These are phyloP conservation scores for Monosporascus ibericus DNA, from an alignment of 2,329 filamentous ascomycete species.

Conservation along the genomic window DNA sequence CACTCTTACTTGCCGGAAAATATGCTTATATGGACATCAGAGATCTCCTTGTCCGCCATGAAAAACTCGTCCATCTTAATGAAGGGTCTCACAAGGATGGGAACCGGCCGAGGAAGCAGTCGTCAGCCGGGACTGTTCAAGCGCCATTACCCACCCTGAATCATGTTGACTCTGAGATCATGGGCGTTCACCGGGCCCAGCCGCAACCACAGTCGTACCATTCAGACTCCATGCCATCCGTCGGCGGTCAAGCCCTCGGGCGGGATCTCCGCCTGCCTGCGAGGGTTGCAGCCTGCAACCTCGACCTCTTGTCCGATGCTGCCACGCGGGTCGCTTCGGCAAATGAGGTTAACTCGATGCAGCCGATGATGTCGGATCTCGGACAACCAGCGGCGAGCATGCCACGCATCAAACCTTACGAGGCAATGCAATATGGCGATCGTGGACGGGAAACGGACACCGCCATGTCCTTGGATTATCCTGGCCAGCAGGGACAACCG, in stretches of 20 bases:
- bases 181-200: conserved; percentile 34
- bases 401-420: conserved; percentile 42
- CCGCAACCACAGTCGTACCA: conserved; percentile 32
- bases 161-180: conserved; percentile 40
- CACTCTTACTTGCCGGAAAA: conserved; percentile 17
- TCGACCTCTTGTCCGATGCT: conserved; percentile 55
- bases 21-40: conserved; percentile 58
- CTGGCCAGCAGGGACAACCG: conserved; percentile 32
- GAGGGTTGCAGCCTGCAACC: conserved; percentile 45
- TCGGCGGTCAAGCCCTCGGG: conserved; percentile 33
- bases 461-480: conserved; percentile 34
- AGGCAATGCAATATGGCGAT: conserved; percentile 42
- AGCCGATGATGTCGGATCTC: conserved; percentile 42
- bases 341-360: conserved; percentile 48
- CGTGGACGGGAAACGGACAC: conserved; percentile 40
- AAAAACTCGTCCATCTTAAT: conserved; percentile 59
- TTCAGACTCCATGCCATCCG: conserved; percentile 32
- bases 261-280: conserved; percentile 41
- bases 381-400: conserved; percentile 34
- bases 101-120: conserved; percentile 45
- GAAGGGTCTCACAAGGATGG: conserved; percentile 49
- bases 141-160: conserved; percentile 42
- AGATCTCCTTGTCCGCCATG: conserved; percentile 56
- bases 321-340: conserved; percentile 46
- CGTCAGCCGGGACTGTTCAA: conserved; percentile 37